A percentile compares a stretch with the other conserved stretches of the same genome.
These are phyloP conservation scores for Vanderwaltozyma verrucispora DNA, from an alignment of 805 yeast species.

Conservation along the genomic window DNA sequence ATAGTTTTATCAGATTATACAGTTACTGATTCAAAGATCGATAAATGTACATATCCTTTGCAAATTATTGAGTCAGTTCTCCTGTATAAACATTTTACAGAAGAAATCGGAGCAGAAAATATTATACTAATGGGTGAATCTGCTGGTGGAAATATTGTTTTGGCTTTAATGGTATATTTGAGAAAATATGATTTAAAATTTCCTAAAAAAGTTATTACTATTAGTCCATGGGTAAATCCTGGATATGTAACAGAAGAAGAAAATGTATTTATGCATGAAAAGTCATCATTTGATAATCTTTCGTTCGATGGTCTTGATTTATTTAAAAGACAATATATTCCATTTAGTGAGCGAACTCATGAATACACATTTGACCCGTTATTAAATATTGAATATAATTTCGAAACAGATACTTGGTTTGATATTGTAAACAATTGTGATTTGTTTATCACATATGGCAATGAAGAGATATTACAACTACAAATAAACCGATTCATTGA, in stretches of 20 bases:
- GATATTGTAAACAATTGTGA: slow-evolving; percentile 6
- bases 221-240: slow-evolving; percentile 25
- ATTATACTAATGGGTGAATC: slow-evolving; percentile 20
- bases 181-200: background rate
- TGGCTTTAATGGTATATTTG: slow-evolving; percentile 10
- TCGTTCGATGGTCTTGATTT: slow-evolving; percentile 6
- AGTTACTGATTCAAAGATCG: slow-evolving; percentile 5
- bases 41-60: slow-evolving; percentile 5
- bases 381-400: slow-evolving; percentile 14
- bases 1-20: slow-evolving; percentile 16
- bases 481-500: slow-evolving; percentile 10
- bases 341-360: background rate
- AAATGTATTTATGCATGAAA: background rate
- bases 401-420: slow-evolving; percentile 10
- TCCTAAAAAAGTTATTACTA: slow-evolving; percentile 14
- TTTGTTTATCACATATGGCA: slow-evolving; percentile 14
- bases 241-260: slow-evolving; percentile 4
- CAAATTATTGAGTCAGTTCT: slow-evolving; percentile 10
- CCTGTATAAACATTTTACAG: slow-evolving; percentile 6
- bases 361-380: slow-evolving; percentile 5
- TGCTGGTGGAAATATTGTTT: slow-evolving; percentile 18
- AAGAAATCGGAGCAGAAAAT: slow-evolving; percentile 5
- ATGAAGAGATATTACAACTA: slow-evolving; percentile 13
- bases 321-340: slow-evolving; percentile 2
- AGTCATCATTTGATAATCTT: slow-evolving; percentile 7